Base-by-base conservation (phyloP, 2,329 filamentous ascomycete genomes). In the Coleophoma cylindrospora region DNA sequence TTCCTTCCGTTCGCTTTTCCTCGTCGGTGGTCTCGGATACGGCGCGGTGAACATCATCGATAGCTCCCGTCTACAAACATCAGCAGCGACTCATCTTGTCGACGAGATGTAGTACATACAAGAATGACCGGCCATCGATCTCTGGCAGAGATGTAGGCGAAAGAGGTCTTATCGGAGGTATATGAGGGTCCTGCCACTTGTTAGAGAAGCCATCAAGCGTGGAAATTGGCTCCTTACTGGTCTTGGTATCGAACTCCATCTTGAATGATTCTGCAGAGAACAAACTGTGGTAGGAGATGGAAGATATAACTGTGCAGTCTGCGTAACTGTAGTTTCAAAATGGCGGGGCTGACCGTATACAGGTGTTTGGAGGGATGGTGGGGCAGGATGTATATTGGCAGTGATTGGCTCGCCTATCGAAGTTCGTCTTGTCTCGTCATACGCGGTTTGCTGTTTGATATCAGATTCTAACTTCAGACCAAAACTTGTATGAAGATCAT, bases 121-220 rank as follows among this genome's bases (percentile, higher is more conserved):
- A 99, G 73, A 65, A 99, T 99, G 50, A 96, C 77, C 14, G 94
- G 94, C 94, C 92, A 99, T 67, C 94, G 80, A 58, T 91, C 86
- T 63, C 86, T 80, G 34, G 89, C 92, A 9, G 94, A 96, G 53
- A 84, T 76, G 68, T 84, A 90, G 47, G 88, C 94, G 66, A 97
- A 97, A 44, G 91, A 96, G 40, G 78, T 87, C 62, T 81, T 81
- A 73, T 97, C 91, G 61, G 79, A 83, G 36, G 91, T 97, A 60
- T 76, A 78, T 67, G 86, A 95, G 54, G 82, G 83, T 43, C 86
- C 89, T 95, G 61, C 21, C 14, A 7, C 27, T 40, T 21, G 45
- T 54, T 49, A 53, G 43, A 27, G 36, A 14, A 36, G 12, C 8
- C 41, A 17, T 19, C 10, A 15, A 21, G 12, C 21, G 15, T 12